Conservation (phyloP, 129 eudicot genomes). For the Calendula officinalis region DNA sequence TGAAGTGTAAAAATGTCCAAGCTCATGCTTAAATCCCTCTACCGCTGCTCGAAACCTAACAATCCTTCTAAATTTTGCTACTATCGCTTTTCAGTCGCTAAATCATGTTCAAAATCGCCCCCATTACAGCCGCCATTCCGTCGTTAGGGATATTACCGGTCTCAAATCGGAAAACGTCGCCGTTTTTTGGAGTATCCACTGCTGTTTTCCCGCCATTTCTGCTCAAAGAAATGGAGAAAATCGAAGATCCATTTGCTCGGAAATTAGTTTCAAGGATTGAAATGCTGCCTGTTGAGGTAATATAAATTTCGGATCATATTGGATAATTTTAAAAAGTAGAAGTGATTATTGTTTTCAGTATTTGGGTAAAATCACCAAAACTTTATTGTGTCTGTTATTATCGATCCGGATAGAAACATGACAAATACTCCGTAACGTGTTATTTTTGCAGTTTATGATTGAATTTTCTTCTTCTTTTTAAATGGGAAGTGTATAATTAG, state of each 20-base stretch:
- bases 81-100: not conserved
- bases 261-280: slow-evolving; percentile 68
- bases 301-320: not conserved
- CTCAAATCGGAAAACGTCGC: slow-evolving; percentile 15
- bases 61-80: slow-evolving; percentile 11
- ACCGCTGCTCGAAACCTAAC: not conserved
- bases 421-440: not conserved
- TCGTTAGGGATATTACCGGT: slow-evolving; percentile 15
- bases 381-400: not conserved
- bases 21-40: slow-evolving; percentile 1
- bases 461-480: not conserved
- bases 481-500: not conserved
- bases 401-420: not conserved
- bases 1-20: not conserved
- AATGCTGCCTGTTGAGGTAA: slow-evolving; percentile 67
- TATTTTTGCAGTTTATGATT: not conserved
- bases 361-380: not conserved
- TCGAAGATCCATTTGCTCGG: slow-evolving; percentile 65
- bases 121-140: slow-evolving; percentile 31
- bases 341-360: not conserved
- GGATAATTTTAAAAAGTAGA: not conserved
- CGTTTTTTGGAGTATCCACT: slow-evolving; percentile 38
- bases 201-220: slow-evolving; percentile 61
- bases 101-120: slow-evolving; percentile 28
- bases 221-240: slow-evolving; percentile 56